Evolutionary conservation across 495 filamentous ascomycete genomes (phyloP).

Genomic region (Trichoderma reesei): DNA sequence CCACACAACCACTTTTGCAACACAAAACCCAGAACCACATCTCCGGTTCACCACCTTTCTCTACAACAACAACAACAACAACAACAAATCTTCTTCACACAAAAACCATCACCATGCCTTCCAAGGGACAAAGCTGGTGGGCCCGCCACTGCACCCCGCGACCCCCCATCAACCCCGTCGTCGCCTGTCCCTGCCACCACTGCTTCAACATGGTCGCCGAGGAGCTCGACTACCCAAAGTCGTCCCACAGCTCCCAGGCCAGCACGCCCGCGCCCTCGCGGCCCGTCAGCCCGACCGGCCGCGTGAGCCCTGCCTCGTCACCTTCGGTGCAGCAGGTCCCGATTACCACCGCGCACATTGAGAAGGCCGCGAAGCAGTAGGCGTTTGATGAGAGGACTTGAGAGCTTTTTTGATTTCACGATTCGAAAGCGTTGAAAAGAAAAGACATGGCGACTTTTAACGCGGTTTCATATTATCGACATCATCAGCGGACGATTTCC

Average conservation of each 20-base stretch:
- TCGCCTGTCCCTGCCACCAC: conserved; percentile 8
- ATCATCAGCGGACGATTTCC: background rate
- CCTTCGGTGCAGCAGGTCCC: too few species aligned
- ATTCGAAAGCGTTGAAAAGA: background rate
- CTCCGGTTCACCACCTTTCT: too few species aligned
- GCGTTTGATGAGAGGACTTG: background rate
- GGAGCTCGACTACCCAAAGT: conserved; percentile 1
- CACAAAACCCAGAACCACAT: background rate
- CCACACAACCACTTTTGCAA: background rate
- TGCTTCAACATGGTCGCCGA: conserved; percentile 3
- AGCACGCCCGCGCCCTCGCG: background rate
- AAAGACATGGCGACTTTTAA: background rate
- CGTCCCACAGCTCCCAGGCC: background rate
- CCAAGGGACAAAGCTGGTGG: conserved; percentile 12
- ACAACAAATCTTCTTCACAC: background rate
- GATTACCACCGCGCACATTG: background rate
- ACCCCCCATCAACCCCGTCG: conserved; percentile 9
- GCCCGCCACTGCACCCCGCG: conserved; percentile 12
- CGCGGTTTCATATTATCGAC: background rate
- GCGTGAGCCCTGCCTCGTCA: background rate
- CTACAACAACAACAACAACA: too few species aligned
- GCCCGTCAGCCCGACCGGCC: background rate
- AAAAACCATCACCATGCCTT: conserved; percentile 10
- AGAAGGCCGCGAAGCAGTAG: conserved; percentile 1
- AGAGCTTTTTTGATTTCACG: too few species aligned